Conservation (phyloP, 495 filamentous ascomycete genomes). For the Podospora sp. region DNA sequence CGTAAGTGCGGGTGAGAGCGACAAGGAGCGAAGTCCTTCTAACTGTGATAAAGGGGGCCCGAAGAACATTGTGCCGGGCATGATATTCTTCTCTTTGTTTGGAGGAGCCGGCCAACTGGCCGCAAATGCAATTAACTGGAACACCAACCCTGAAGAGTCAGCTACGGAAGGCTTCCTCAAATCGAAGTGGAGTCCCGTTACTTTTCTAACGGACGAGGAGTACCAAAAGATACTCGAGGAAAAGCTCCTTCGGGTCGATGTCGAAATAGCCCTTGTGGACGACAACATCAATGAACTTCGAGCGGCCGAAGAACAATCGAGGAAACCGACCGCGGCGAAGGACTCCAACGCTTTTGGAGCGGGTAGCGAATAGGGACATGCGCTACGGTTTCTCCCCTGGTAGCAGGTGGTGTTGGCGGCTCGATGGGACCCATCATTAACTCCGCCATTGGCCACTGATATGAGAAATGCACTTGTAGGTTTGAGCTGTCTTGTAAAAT, state of each 20-base stretch:
- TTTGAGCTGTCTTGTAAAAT: too few species aligned
- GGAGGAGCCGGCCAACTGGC: constrained; percentile 43
- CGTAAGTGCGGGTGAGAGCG: constrained; percentile 51
- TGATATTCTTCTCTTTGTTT: constrained; percentile 39
- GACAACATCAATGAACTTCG: constrained; percentile 72
- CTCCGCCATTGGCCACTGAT: too few species aligned
- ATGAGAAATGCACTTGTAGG: too few species aligned
- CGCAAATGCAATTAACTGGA: constrained; percentile 22
- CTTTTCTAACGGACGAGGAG: constrained; percentile 72
- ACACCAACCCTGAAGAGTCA: background rate
- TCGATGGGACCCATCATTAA: too few species aligned
- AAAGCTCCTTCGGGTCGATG: constrained; percentile 75
- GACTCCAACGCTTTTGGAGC: background rate
- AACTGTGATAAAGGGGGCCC: constrained; percentile 42
- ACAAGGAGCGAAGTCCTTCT: constrained; percentile 5
- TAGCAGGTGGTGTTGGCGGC: too few species aligned
- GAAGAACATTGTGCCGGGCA: constrained; percentile 46
- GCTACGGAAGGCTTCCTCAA: constrained; percentile 38
- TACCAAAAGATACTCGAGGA: constrained; percentile 77
- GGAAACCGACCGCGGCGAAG: background rate
- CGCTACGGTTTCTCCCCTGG: background rate
- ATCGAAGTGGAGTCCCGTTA: constrained; percentile 84
- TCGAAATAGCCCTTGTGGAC: constrained; percentile 83
- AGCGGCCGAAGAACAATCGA: constrained; percentile 27
- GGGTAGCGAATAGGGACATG: background rate